Evolutionary conservation across 805 yeast species (phyloP).

Genomic region (Yarrowia deformans): DNA sequence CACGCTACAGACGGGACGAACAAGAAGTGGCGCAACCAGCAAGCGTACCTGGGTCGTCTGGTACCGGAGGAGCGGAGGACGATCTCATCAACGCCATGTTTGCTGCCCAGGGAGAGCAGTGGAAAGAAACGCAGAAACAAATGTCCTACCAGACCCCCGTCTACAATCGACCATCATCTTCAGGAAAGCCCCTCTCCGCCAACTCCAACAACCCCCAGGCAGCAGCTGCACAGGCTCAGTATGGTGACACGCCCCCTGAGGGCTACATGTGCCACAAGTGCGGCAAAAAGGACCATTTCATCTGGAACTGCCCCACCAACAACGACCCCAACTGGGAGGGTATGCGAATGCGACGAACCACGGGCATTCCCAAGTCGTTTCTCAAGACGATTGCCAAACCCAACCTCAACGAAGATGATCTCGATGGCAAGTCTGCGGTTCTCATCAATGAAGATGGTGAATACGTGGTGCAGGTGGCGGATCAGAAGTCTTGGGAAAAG

Average conservation of each 20-base stretch:
- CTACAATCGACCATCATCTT: constrained; percentile 51
- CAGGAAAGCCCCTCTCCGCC: constrained; percentile 47
- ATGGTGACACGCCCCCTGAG: constrained; percentile 70
- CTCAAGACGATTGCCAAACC: constrained; percentile 86
- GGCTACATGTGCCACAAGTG: constrained; percentile 96
- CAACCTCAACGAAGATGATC: constrained; percentile 58
- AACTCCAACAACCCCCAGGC: constrained; percentile 47
- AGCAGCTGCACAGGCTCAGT: constrained; percentile 61
- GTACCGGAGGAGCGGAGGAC: constrained; percentile 61
- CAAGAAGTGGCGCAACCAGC: constrained; percentile 43
- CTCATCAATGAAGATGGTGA: constrained; percentile 95
- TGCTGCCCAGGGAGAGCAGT: constrained; percentile 88
- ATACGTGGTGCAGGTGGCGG: constrained; percentile 95
- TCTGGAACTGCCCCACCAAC: constrained; percentile 92
- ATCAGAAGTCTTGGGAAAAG: constrained; percentile 89
- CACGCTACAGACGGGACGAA: constrained; percentile 51
- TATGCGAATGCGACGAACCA: constrained; percentile 85
- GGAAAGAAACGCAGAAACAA: constrained; percentile 93
- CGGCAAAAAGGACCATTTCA: constrained; percentile 96
- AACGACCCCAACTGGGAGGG: constrained; percentile 95
- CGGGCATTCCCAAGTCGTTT: constrained; percentile 96
- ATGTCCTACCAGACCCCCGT: constrained; percentile 87
- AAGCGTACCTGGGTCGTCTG: constrained; percentile 42
- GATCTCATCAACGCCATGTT: constrained; percentile 91
- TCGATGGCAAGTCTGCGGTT: constrained; percentile 59